Base-by-base conservation (phyloP, 108 stramenopile genomes). In the Aurantiochytrium sp. region DNA sequence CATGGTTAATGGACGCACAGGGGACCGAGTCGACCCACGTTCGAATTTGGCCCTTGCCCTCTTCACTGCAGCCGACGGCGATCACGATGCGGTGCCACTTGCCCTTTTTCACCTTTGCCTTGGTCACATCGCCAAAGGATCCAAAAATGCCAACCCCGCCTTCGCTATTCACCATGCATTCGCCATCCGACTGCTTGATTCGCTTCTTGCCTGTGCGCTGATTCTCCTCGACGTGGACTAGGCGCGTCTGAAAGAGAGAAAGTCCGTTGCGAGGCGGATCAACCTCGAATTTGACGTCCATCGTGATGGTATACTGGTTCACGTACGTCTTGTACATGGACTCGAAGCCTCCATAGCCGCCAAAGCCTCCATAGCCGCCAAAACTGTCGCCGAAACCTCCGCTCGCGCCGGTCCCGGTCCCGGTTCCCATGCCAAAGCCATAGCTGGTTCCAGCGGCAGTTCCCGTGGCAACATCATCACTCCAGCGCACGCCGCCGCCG, bases 251-350 rank as follows among this genome's bases (percentile, higher is more conserved):
- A 88, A 64, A 90, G 53, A 90, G 87, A 10, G 87, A 44, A 19
- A 88, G 14, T 18, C 90, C 90, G 5, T 21, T 83, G 21, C 90
- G 44, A n/a, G 87, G 87, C 21, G 69, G 87, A 19, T 88, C 87
- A 4, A 72, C 18, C 3, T 87, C 44, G 45, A 90, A 55, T 60
- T 90, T 88, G 49, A 90, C 87, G 44, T 90, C 90, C 90, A 90
- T 88, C 44, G 90, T 90, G 69, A 90, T 90, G 35, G 90, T 90
- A 69, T 90, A 90, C 60, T 60, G 55, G 44, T 90, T 90, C 55
- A 90, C 58, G 44, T 88, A 88, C 59, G 87, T 5, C 45, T 90
- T 90, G 23, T 45, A 83, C 23, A 83, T n/a, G 45, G 49, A 53
- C 25, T 23, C 45, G 51, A 21, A 83, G 25, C 76, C 53, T 55